Evolutionary conservation across 305 asterid species (phyloP).

Genomic region (Fraxinus sp.): DNA sequence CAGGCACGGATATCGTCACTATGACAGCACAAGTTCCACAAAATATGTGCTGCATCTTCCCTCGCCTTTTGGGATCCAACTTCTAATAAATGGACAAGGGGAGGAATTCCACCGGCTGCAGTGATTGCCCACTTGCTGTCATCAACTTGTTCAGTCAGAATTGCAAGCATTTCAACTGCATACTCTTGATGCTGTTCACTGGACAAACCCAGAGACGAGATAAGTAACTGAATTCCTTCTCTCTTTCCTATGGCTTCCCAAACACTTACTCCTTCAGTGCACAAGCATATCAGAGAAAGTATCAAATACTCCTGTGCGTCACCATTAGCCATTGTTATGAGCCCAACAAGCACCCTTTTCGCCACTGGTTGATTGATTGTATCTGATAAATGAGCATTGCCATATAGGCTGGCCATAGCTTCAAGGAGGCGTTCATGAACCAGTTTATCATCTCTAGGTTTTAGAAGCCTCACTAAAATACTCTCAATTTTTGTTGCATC

Average conservation of each 20-base stretch:
- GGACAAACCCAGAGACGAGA: slow-evolving; percentile 74
- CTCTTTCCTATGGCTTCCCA: slow-evolving; percentile 91
- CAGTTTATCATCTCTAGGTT: slow-evolving; percentile 81
- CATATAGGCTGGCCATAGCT: slow-evolving; percentile 78
- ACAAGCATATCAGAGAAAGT: slow-evolving; percentile 52
- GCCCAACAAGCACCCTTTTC: slow-evolving; percentile 72
- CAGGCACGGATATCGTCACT: slow-evolving; percentile 82
- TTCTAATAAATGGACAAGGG: slow-evolving; percentile 77
- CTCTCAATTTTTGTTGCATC: slow-evolving; percentile 55
- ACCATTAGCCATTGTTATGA: slow-evolving; percentile 63
- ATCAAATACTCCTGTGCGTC: slow-evolving; percentile 75
- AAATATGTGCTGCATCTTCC: slow-evolving; percentile 60
- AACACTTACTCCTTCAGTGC: slow-evolving; percentile 48
- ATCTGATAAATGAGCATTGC: slow-evolving; percentile 50
- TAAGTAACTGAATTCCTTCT: slow-evolving; percentile 91
- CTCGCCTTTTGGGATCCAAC: slow-evolving; percentile 71
- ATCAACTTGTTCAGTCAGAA: slow-evolving; percentile 75
- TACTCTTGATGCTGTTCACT: slow-evolving; percentile 83
- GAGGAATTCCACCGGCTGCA: slow-evolving; percentile 95
- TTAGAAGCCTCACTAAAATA: slow-evolving; percentile 61
- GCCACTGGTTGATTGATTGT: slow-evolving; percentile 58
- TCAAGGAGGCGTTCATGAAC: slow-evolving; percentile 85
- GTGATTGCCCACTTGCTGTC: slow-evolving; percentile 99
- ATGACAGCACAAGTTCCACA: slow-evolving; percentile 70
- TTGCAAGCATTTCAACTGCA: slow-evolving; percentile 71